Percentiles rank a stretch among this genome's conserved stretches.
Evolutionary conservation across 306 rosid genomes (phyloP).

Genomic region (Prunus mume): DNA sequence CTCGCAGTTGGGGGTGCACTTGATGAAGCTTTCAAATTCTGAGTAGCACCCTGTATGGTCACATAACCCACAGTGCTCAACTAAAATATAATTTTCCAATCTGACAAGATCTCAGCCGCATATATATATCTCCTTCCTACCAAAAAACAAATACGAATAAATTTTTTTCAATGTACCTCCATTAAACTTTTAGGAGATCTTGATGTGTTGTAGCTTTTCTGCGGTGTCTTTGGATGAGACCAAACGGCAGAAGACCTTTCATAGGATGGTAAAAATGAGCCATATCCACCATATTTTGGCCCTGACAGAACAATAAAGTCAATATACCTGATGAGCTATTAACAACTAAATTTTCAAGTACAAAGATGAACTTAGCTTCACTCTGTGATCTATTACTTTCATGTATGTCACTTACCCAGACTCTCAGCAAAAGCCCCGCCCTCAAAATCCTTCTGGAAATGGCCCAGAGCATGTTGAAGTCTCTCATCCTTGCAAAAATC

Average conservation of each 20-base stretch:
- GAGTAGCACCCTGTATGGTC: constrained; percentile 52
- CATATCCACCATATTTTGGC: constrained; percentile 68
- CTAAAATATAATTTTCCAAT: constrained; percentile 33
- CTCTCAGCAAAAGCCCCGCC: constrained; percentile 60
- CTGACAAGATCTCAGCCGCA: constrained; percentile 28
- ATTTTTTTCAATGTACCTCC: constrained; percentile 45
- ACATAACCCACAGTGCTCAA: constrained; percentile 40
- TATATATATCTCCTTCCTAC: constrained; percentile 24
- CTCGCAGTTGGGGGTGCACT: constrained; percentile 28
- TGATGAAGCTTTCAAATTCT: constrained; percentile 47
- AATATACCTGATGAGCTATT: constrained; percentile 28
- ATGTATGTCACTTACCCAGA: constrained; percentile 57
- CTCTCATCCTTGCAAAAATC: constrained; percentile 40
- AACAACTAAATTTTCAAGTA: constrained; percentile 11
- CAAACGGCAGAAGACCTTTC: constrained; percentile 36
- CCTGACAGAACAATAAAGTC: constrained; percentile 46
- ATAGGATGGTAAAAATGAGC: constrained; percentile 68
- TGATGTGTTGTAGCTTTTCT: constrained; percentile 43
- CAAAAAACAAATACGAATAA: constrained; percentile 18
- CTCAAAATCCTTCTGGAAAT: constrained; percentile 72
- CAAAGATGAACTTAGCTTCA: constrained; percentile 25
- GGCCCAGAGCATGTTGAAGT: constrained; percentile 67
- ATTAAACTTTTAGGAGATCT: constrained; percentile 36
- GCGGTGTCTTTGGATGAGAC: constrained; percentile 47
- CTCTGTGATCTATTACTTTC: constrained; percentile 25